Percentiles rank a stretch among this genome's conserved stretches.
Conservation (phyloP, 2,329 filamentous ascomycete genomes). For the Penicillium paneum region DNA sequence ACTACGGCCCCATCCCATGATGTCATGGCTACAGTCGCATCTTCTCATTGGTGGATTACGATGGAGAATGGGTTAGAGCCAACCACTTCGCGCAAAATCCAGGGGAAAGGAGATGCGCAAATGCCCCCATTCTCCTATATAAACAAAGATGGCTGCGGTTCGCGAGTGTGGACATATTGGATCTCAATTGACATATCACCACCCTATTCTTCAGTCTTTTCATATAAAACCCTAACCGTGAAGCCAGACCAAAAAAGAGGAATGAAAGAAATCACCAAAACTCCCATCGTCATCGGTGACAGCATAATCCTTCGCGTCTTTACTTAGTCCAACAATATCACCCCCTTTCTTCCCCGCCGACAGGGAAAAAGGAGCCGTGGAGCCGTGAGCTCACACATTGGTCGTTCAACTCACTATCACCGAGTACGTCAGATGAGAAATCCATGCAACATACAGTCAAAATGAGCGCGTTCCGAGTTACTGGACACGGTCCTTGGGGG, state of each 20-base stretch:
- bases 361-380: not conserved
- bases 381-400: not conserved
- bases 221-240: not conserved
- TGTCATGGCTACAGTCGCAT: conserved; percentile 8
- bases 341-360: not conserved
- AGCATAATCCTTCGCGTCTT: conserved; percentile 17
- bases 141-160: conserved; percentile 11
- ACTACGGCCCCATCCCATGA: conserved; percentile 9
- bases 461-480: not conserved
- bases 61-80: not conserved
- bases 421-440: conserved; percentile 1
- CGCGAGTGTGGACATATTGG: not conserved
- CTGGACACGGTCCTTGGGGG: conserved; percentile 18
- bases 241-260: not conserved
- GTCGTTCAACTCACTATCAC: not conserved
- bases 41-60: conserved; percentile 17
- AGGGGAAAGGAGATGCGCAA: not conserved
- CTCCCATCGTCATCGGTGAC: conserved; percentile 25
- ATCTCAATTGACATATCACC: not conserved
- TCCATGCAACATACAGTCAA: conserved; percentile 11
- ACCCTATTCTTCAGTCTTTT: not conserved
- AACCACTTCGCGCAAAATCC: conserved; percentile 17
- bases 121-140: conserved; percentile 15
- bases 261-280: not conserved
- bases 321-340: conserved; percentile 1